phyloP scores from a whole-genome alignment of 148 eudicot species.

The Rhododendron henanense region DNA sequence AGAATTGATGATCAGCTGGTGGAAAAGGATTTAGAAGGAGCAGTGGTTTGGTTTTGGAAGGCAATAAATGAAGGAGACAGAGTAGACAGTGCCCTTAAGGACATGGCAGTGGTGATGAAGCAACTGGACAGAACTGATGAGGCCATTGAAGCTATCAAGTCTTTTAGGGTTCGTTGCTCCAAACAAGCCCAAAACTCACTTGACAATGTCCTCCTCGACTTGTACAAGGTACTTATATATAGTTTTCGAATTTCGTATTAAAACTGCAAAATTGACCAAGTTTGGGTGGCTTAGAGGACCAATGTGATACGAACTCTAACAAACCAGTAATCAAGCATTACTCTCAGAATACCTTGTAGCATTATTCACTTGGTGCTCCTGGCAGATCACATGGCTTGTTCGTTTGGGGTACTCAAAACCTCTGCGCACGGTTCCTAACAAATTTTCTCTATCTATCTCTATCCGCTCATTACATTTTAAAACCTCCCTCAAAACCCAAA shows the following conservation, averaged over 20 bases:
- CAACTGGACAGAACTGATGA: conserved; percentile 50
- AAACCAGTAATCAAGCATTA: not conserved
- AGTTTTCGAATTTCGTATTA: not conserved
- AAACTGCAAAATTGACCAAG: not conserved
- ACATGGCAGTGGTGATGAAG: conserved; percentile 61
- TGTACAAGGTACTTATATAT: conserved; percentile 36
- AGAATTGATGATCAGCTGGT: conserved; percentile 32
- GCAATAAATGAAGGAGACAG: conserved; percentile 58
- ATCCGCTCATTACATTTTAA: too few relatives aligned
- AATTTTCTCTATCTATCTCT: too few relatives aligned
- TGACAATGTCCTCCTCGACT: conserved; percentile 49
- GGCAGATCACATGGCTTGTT: not conserved
- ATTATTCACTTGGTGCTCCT: not conserved
- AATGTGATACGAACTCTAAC: not conserved
- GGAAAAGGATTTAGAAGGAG: conserved; percentile 47
- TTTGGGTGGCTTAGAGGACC: not conserved
- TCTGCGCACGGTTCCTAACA: too few relatives aligned
- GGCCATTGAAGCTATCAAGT: conserved; percentile 56
- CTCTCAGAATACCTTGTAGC: not conserved
- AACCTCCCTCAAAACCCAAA: too few relatives aligned
- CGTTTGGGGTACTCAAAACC: too few relatives aligned
- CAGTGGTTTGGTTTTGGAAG: conserved; percentile 45
- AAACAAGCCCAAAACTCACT: conserved; percentile 54
- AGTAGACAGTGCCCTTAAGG: conserved; percentile 58
- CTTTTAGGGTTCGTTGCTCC: conserved; percentile 42